Percentiles rank a stretch among this genome's conserved stretches.
Conservation (phyloP, 768 basidiomycete genomes). For the Suillus subluteus region DNA sequence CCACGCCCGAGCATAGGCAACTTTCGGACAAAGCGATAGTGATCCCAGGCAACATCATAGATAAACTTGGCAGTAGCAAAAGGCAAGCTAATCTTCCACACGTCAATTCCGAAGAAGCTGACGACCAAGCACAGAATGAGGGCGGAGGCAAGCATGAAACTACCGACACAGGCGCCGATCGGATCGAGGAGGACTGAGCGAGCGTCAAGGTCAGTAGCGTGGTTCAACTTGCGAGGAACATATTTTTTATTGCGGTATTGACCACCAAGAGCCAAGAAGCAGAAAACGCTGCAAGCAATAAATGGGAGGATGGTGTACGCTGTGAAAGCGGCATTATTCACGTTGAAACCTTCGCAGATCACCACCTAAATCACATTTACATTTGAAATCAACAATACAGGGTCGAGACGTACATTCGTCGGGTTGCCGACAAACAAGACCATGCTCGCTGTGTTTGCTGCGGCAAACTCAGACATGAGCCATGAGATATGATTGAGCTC, state of each 20-base stretch:
- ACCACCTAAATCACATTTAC: slow-evolving; percentile 48
- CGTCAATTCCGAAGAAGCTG: slow-evolving; percentile 75
- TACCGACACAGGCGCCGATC: slow-evolving; percentile 73
- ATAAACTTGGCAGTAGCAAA: slow-evolving; percentile 74
- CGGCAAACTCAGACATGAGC: slow-evolving; percentile 78
- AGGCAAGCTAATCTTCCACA: slow-evolving; percentile 85
- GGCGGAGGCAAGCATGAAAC: slow-evolving; percentile 63
- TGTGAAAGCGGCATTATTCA: slow-evolving; percentile 80
- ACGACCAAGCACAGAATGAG: slow-evolving; percentile 77
- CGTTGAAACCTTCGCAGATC: slow-evolving; percentile 81
- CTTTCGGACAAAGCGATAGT: slow-evolving; percentile 44
- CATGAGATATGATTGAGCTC: slow-evolving; percentile 58
- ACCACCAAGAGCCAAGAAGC: slow-evolving; percentile 57
- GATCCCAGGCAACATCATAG: slow-evolving; percentile 67
- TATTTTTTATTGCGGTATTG: slow-evolving; percentile 62
- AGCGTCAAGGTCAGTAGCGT: slow-evolving; percentile 46
- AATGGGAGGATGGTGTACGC: slow-evolving; percentile 86
- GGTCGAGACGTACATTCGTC: slow-evolving; percentile 61
- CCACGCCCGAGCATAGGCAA: slow-evolving; percentile 25
- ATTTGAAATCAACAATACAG: neutral
- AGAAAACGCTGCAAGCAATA: slow-evolving; percentile 65
- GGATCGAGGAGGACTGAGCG: slow-evolving; percentile 73
- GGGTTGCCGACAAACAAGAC: slow-evolving; percentile 86
- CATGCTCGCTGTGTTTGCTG: slow-evolving; percentile 79
- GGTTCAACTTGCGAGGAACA: slow-evolving; percentile 51